Evolutionary conservation across 2,329 filamentous ascomycete genomes (phyloP).

Genomic region (Arthroderma sp.): DNA sequence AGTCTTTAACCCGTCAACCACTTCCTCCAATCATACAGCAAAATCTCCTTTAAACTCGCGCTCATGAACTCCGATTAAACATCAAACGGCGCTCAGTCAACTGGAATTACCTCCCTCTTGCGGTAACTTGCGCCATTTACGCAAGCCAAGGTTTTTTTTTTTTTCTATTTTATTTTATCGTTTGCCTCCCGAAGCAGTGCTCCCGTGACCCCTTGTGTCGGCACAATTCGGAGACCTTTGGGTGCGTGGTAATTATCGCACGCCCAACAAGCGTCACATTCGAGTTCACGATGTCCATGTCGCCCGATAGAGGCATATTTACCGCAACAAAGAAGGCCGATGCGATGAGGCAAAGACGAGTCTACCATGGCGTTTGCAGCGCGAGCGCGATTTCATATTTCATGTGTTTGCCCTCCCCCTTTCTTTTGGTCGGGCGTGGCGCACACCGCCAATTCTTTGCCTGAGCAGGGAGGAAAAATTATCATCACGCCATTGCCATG

Average conservation of each 20-base stretch:
- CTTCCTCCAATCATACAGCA: background rate
- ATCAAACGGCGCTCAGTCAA: conserved; percentile 1
- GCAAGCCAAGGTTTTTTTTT: background rate
- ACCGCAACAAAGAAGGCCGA: background rate
- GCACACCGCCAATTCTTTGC: background rate
- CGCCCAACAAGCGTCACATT: background rate
- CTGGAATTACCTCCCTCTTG: background rate
- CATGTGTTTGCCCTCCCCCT: background rate
- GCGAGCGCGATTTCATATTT: background rate
- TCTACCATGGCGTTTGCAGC: background rate
- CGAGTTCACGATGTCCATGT: background rate
- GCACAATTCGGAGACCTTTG: background rate
- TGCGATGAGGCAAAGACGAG: background rate
- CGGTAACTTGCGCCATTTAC: conserved; percentile 1
- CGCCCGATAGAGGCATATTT: background rate
- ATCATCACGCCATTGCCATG: background rate
- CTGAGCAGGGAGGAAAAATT: background rate
- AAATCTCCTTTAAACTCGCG: background rate
- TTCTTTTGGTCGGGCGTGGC: background rate
- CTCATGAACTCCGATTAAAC: background rate
- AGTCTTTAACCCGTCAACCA: background rate
- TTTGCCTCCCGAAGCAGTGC: background rate
- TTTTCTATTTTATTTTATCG: background rate
- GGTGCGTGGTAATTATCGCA: background rate
- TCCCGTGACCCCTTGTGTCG: background rate